Conservation (phyloP, 805 yeast genomes). For the Ogataea pignaliae region DNA sequence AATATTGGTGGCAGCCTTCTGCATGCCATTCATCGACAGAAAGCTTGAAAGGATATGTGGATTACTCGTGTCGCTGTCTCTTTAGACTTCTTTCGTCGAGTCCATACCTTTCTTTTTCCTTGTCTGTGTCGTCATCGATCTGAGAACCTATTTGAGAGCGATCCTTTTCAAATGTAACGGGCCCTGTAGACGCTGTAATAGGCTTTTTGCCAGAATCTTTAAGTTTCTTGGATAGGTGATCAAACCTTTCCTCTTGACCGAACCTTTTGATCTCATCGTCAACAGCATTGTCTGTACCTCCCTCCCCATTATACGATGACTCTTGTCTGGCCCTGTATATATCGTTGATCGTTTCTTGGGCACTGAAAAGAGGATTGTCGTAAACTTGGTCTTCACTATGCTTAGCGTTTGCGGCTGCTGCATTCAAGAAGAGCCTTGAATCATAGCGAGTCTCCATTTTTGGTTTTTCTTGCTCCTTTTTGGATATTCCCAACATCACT, state of each 20-base stretch:
- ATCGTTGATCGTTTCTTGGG: conserved; percentile 45
- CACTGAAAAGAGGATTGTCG: conserved; percentile 53
- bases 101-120: conserved; percentile 2
- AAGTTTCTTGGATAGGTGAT: conserved; percentile 8
- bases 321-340: conserved; percentile 42
- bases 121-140: conserved; percentile 1
- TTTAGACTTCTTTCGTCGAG: conserved; percentile 1
- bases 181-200: conserved; percentile 10
- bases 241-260: conserved; percentile 10
- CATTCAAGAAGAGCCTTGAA: conserved; percentile 49
- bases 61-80: no score
- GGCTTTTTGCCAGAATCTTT: conserved; percentile 2
- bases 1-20: no score
- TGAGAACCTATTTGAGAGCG: background rate
- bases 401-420: conserved; percentile 33
- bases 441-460: conserved; percentile 48
- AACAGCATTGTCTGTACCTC: conserved; percentile 17
- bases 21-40: no score
- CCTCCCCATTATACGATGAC: conserved; percentile 9
- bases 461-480: conserved; percentile 21
- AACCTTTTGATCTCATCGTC: conserved; percentile 14
- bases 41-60: no score
- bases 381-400: conserved; percentile 48
- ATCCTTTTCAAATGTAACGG: conserved; percentile 26
- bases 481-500: conserved; percentile 44